Conservation (phyloP, 805 yeast species). For the Cyberlindnera mrakii region DNA sequence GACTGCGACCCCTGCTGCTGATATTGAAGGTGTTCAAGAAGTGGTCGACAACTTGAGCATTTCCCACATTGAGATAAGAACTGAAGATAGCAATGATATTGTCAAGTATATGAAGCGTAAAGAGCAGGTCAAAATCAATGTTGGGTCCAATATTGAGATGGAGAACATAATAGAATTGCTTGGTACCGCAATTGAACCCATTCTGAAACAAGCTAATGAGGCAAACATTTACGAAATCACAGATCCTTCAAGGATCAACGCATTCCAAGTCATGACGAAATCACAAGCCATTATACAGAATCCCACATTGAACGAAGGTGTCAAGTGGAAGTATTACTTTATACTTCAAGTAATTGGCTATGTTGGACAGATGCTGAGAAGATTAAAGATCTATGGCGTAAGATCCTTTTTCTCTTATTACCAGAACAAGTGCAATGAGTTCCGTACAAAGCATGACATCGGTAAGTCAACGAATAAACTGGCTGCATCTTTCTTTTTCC, state of each 20-base stretch:
- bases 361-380: constrained; percentile 63
- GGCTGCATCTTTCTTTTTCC: constrained; percentile 56
- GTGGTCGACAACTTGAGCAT: constrained; percentile 69
- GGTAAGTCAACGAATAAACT: constrained; percentile 60
- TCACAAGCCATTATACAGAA: constrained; percentile 51
- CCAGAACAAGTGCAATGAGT: constrained; percentile 49
- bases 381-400: constrained; percentile 79
- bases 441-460: constrained; percentile 48
- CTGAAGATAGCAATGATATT: constrained; percentile 80
- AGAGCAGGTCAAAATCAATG: constrained; percentile 51
- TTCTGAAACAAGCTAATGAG: constrained; percentile 56
- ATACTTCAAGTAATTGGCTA: constrained; percentile 57
- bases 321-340: constrained; percentile 67
- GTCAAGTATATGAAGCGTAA: constrained; percentile 70
- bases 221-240: constrained; percentile 55
- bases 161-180: constrained; percentile 47
- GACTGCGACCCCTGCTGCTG: constrained; percentile 94
- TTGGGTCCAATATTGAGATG: constrained; percentile 50
- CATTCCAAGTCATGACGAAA: constrained; percentile 65
- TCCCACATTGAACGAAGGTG: constrained; percentile 54
- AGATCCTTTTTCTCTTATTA: constrained; percentile 68
- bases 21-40: constrained; percentile 81
- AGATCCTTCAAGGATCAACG: constrained; percentile 64
- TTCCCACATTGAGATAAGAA: constrained; percentile 75
- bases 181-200: constrained; percentile 62